A percentile compares a stretch with the other conserved stretches of the same genome.
These are phyloP conservation scores for Dianthus caryophyllus DNA, from an alignment of 148 eudicot species.

Conservation along the genomic window DNA sequence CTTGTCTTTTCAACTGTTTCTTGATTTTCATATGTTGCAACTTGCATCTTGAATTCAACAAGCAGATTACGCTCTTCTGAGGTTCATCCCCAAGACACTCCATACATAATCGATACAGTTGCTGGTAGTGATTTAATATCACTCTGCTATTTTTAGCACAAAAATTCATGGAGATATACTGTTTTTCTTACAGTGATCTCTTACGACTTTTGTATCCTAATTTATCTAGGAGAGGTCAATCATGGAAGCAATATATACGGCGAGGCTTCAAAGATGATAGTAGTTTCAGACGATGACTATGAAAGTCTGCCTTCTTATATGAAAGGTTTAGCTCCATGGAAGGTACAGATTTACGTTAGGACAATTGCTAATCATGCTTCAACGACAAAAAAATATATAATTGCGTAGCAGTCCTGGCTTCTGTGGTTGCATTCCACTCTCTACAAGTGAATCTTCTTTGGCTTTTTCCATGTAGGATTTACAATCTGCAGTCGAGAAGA, in stretches of 20 bases:
- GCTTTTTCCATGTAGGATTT: constrained; percentile 44
- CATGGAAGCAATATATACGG: constrained; percentile 31
- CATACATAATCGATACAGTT: constrained; percentile 19
- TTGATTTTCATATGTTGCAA: constrained; percentile 4
- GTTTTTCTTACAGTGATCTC: no score
- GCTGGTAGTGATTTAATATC: constrained; percentile 22
- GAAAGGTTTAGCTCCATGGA: constrained; percentile 76
- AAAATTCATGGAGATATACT: neutral
- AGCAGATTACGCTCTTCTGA: constrained; percentile 23
- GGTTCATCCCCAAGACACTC: constrained; percentile 27
- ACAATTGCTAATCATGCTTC: neutral
- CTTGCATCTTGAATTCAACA: neutral
- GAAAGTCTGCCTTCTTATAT: constrained; percentile 78
- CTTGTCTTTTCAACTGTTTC: neutral
- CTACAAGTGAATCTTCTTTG: neutral
- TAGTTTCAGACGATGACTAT: constrained; percentile 58
- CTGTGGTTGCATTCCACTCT: neutral
- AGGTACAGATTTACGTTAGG: constrained; percentile 39
- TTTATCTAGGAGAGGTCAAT: constrained; percentile 32
- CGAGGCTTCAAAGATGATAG: constrained; percentile 34
- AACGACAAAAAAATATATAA: neutral
- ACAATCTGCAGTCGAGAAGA: constrained; percentile 59
- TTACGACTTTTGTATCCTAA: constrained; percentile 2
- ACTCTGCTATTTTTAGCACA: neutral
- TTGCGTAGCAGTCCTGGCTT: neutral